Conservation (phyloP, 345 rosid species). For the Acer campestre region DNA sequence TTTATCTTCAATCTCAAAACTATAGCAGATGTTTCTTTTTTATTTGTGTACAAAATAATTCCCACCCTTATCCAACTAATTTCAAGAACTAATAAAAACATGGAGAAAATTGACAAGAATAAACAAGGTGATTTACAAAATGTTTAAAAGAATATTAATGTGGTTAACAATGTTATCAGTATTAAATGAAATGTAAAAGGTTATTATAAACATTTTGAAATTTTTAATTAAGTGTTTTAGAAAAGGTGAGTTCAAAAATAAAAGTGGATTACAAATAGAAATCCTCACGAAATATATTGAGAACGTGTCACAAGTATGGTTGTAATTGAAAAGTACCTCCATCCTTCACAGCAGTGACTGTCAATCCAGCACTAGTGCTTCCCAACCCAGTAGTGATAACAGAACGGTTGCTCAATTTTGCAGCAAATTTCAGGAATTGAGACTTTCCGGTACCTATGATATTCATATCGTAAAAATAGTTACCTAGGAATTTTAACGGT, state of each 20-base stretch:
- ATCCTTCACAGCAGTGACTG: conserved; percentile 97
- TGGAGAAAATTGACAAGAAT: not conserved
- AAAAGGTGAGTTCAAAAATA: not conserved
- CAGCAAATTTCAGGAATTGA: conserved; percentile 95
- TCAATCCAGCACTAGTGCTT: conserved; percentile 97
- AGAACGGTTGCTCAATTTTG: conserved; percentile 87
- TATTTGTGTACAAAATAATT: too few species aligned
- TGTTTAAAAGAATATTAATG: not conserved
- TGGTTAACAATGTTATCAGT: not conserved
- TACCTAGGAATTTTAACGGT: not conserved
- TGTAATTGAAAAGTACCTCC: conserved; percentile 52
- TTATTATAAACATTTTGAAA: not conserved
- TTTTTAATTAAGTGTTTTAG: not conserved
- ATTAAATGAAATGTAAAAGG: not conserved
- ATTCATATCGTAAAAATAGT: conserved; percentile 8
- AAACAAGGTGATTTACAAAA: not conserved
- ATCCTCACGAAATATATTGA: not conserved
- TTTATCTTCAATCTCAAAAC: not conserved
- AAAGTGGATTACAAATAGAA: not conserved
- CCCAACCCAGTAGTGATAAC: conserved; percentile 96
- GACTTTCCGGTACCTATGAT: conserved; percentile 93
- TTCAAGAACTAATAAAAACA: not conserved
- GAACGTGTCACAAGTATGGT: not conserved
- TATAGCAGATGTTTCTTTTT: not conserved
- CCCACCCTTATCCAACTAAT: not conserved